Conservation (phyloP, 129 eudicot species). For the Centrapalus pauciflorus region DNA sequence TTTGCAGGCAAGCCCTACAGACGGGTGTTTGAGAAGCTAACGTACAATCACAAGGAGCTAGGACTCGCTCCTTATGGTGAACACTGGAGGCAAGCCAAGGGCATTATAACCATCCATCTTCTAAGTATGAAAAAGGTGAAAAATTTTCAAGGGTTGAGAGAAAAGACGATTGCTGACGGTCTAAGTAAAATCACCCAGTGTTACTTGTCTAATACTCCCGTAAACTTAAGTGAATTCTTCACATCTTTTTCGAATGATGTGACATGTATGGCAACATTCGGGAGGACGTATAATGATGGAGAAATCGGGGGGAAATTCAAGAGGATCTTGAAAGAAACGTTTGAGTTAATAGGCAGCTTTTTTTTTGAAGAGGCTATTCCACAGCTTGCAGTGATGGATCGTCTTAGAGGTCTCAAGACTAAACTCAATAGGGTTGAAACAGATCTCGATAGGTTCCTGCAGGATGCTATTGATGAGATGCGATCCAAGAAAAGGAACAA, state of each 20-base stretch:
- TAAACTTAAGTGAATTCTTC: slow-evolving; percentile 31
- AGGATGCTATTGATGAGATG: slow-evolving; percentile 33
- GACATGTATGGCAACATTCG: slow-evolving; percentile 36
- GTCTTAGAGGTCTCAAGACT: slow-evolving; percentile 31
- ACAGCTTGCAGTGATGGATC: slow-evolving; percentile 30
- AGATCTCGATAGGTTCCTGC: slow-evolving; percentile 38
- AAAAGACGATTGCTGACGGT: slow-evolving; percentile 17
- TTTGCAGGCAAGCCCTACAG: slow-evolving; percentile 39
- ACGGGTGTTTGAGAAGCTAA: slow-evolving; percentile 10
- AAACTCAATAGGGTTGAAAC: slow-evolving; percentile 25
- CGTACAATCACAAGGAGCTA: slow-evolving; percentile 32
- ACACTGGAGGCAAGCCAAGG: slow-evolving; percentile 45
- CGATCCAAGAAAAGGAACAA: background rate
- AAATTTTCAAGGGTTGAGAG: slow-evolving; percentile 24
- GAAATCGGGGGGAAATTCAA: slow-evolving; percentile 23
- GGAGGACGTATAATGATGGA: slow-evolving; percentile 36
- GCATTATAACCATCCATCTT: slow-evolving; percentile 42
- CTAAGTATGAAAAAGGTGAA: slow-evolving; percentile 36
- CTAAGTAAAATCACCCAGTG: slow-evolving; percentile 9
- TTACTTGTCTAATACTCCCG: background rate
- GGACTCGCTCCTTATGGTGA: slow-evolving; percentile 47
- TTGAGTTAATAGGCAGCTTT: slow-evolving; percentile 13
- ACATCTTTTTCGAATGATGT: slow-evolving; percentile 16
- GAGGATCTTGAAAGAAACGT: slow-evolving; percentile 22
- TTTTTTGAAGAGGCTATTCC: slow-evolving; percentile 41